Base-by-base conservation (phyloP, 2,329 filamentous ascomycete genomes). In the Colletotrichum higginsianum region DNA sequence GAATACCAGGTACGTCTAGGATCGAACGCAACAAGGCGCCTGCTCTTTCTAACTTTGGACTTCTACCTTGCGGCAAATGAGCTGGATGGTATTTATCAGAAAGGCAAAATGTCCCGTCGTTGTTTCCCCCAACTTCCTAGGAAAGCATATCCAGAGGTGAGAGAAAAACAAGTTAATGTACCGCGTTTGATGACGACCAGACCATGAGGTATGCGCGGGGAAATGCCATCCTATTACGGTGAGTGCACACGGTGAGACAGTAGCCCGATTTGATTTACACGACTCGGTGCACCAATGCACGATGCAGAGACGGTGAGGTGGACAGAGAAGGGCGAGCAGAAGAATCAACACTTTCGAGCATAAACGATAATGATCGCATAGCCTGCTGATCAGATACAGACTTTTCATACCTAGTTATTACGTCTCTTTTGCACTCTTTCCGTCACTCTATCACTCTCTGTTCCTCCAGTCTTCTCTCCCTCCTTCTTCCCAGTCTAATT, bases 381-480 rank as follows among this genome's bases (percentile, higher is more conserved):
- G 64, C 68, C 40, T 58, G 68, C 30, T 58, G 58, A 23, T 68
- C 57, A 58, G 63, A 71, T 71, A 58, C 52, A 71, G 44, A 42
- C 46, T 30, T 62, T 62, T n/a, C 58, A 71, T 68, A 65, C 64
- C 58, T 9, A 30, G 8, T 30, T 9, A 30, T 30, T 30, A 30
- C 1, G 30, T 4, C 9, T 11, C 30, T 35, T 35, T 35, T 11
- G 30, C 30, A 35, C 30, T 35, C 30, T 35, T 35, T 35, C 30
- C 47, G 52, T 68, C 63, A 58, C 47, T 53, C 61, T 60, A 47
- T 30, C 23, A 53, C 52, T 18, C 42, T 35, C n/a, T 46, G 23
- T 47, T 46, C 26, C 21, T 52, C n/a, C 52, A 53, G 1, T 50
- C 23, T 38, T 57, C 44, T 56, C 38, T 26, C 3, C n/a, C n/a